Percentiles rank a stretch among this genome's conserved stretches.
Conservation (phyloP, 2,329 filamentous ascomycete genomes). For the Alternaria panax region DNA sequence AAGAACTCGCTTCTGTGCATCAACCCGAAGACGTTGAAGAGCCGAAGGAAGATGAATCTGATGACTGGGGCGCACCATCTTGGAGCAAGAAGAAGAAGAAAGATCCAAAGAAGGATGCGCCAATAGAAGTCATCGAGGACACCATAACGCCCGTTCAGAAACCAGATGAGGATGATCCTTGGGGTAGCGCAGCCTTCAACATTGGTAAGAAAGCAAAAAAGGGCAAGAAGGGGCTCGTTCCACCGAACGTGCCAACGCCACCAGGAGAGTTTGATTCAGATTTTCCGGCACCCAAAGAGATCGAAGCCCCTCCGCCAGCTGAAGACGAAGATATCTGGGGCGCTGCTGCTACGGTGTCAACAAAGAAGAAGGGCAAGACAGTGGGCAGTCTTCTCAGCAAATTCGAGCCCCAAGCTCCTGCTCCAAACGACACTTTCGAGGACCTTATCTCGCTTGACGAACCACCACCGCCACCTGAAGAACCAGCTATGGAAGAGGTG, state of each 20-base stretch:
- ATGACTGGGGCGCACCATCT: conserved; percentile 65
- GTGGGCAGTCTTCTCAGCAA: conserved; percentile 40
- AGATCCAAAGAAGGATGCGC: conserved; percentile 49
- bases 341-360: conserved; percentile 28
- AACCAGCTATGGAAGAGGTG: conserved; percentile 16
- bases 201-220: conserved; percentile 64
- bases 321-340: conserved; percentile 48
- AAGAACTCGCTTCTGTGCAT: conserved; percentile 44
- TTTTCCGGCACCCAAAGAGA: conserved; percentile 61
- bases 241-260: conserved; percentile 57
- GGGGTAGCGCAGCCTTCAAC: conserved; percentile 48
- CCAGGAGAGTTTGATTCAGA: conserved; percentile 52
- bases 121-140: conserved; percentile 51
- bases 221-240: conserved; percentile 60
- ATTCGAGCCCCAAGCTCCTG: conserved; percentile 38
- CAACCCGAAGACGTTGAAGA: conserved; percentile 60
- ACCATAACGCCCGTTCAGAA: conserved; percentile 52
- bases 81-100: conserved; percentile 59
- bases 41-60: conserved; percentile 58
- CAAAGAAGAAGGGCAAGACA: conserved; percentile 45
- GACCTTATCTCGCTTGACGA: conserved; percentile 46
- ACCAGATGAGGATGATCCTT: conserved; percentile 53
- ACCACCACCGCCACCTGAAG: conserved; percentile 27
- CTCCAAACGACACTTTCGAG: conserved; percentile 39
- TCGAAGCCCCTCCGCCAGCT: conserved; percentile 51